Evolutionary conservation across 208 protist species (phyloP).

Genomic region (Vickermania ingenoplastis): DNA sequence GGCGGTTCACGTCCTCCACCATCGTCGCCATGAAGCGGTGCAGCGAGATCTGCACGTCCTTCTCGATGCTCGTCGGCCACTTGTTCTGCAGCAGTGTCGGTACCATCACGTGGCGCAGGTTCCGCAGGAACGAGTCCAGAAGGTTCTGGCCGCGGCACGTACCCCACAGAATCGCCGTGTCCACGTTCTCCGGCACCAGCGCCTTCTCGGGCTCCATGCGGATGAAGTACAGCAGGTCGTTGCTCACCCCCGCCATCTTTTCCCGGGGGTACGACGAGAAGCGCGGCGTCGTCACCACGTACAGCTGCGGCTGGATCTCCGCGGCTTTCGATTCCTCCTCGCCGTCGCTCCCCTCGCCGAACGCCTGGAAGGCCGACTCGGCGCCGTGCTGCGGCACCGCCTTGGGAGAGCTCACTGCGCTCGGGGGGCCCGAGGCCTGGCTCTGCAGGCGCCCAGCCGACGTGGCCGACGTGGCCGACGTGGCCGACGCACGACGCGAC

Average conservation of each 20-base stretch:
- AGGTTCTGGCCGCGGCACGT: conserved; percentile 41
- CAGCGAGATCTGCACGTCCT: conserved; percentile 90
- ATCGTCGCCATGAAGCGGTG: conserved; percentile 97
- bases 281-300: conserved; percentile 20
- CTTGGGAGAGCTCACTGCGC: neutral
- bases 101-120: conserved; percentile 68
- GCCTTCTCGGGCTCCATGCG: conserved; percentile 69
- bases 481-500: neutral
- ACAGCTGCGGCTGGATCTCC: conserved; percentile 5
- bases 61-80: conserved; percentile 94
- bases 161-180: conserved; percentile 74
- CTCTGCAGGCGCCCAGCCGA: neutral
- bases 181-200: conserved; percentile 83
- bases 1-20: conserved; percentile 91
- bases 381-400: neutral
- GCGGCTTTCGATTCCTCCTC: conserved; percentile 16
- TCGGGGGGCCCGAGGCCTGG: neutral
- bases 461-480: neutral
- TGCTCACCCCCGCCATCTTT: conserved; percentile 20
- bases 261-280: conserved; percentile 19
- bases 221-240: conserved; percentile 67
- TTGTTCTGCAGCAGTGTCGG: conserved; percentile 80
- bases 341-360: neutral
- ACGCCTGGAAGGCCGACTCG: neutral
- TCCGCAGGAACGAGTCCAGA: conserved; percentile 85